Base-by-base conservation (phyloP, 1,139 yeast species). In the Saccharomycopsis crataegensis region DNA sequence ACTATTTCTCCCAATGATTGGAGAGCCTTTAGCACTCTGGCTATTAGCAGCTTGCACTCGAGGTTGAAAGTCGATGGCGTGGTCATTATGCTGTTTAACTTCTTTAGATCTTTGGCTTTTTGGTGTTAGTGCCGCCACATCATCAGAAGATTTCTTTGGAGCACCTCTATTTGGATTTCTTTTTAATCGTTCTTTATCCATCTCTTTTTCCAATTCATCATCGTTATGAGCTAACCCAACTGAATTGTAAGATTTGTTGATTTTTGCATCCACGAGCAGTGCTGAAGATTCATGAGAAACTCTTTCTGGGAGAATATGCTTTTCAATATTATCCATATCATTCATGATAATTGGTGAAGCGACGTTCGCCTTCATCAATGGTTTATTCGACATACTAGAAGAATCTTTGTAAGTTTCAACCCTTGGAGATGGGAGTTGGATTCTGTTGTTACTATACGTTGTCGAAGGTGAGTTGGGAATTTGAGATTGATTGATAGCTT, bases 361-460 rank as follows among this genome's bases (percentile, higher is more conserved):
- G 28, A 22, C 28, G 4, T 22, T 22, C 2, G 28, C 28, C 28
- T 22, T 22, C 28, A 22, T 22, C 28, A 4, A 22, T 22, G 28
- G 28, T 22, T 22, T 22, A 22, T 2, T 22, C 28, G 28, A 4
- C 2, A 2, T 3, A 36, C 5, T 36, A 5, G 40, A 2, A 36
- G 14, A n/a, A n/a, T 40, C 46, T 43, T 12, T 28, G 3, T 11
- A 43, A 14, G 11, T 36, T n/a, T 51, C 55, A 33, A 28, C 38
- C 28, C 54, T 40, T 34, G 58, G 58, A n/a, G 55, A 51, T 8
- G 53, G 57, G 2, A 54, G 46, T 31, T 56, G 58, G 4, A 56
- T 56, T 44, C 58, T 45, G 22, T 51, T 50, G 32, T 56, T 45
- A 28, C 49, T 50, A 42, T 56, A 56, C 2, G 58, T 43, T 8